These are phyloP conservation scores for Exophiala aquamarina DNA, from an alignment of 2,329 filamentous ascomycete species.

Conservation along the genomic window DNA sequence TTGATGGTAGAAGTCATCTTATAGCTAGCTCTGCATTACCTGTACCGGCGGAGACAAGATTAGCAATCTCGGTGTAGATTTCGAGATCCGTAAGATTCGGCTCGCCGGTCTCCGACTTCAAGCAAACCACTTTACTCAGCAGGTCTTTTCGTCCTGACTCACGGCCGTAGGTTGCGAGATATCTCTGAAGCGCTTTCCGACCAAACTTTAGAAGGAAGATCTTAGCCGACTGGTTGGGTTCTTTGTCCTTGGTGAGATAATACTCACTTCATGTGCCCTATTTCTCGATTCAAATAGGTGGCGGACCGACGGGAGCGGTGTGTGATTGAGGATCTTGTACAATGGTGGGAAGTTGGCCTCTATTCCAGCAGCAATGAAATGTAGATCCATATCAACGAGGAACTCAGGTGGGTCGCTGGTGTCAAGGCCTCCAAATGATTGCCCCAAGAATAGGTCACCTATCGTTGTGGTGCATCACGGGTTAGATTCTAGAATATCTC, in stretches of 20 bases:
- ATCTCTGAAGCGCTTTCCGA: neutral
- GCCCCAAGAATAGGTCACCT: neutral
- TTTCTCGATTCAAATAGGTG: neutral
- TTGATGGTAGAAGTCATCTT: neutral
- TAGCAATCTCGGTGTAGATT: neutral
- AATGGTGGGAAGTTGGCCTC: neutral
- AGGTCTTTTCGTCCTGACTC: neutral
- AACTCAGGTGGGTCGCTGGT: neutral
- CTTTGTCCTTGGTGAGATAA: too few relatives aligned
- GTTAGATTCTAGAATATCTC: too few relatives aligned
- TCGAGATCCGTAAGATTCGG: conserved; percentile 1
- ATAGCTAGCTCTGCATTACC: neutral
- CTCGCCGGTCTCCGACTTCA: neutral
- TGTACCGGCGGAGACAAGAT: conserved; percentile 2
- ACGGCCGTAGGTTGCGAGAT: neutral
- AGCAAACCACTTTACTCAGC: neutral
- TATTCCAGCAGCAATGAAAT: neutral
- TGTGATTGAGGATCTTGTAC: neutral
- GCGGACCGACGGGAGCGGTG: neutral
- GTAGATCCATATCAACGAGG: neutral
- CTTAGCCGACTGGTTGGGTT: too few relatives aligned
- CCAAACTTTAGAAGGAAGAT: conserved; percentile 4
- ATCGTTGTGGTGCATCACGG: too few relatives aligned
- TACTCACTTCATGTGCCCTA: neutral
- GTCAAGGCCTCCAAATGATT: neutral